Base-by-base conservation (phyloP, 2,329 filamentous ascomycete species). In the Xylariaceae sp. region DNA sequence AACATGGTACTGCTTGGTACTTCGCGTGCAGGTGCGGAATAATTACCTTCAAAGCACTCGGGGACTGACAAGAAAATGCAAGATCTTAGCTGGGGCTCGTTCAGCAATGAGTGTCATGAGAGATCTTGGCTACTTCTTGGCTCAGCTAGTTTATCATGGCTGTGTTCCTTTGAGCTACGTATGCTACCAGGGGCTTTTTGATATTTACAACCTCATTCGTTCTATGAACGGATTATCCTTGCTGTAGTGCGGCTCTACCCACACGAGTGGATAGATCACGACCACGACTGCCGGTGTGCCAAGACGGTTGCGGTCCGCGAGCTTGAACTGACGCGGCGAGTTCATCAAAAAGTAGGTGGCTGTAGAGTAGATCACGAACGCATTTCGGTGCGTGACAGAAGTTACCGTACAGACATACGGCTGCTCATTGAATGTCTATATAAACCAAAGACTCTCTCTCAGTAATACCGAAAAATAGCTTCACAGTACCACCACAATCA, bases 101-200 rank as follows among this genome's bases (percentile, higher is more conserved):
- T n/a, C n/a, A n/a, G n/a, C n/a, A n/a, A n/a, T n/a, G n/a, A n/a
- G n/a, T n/a, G n/a, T n/a, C n/a, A n/a, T n/a, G n/a, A n/a, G n/a
- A n/a, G n/a, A n/a, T n/a, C n/a, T n/a, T n/a, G n/a, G n/a, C n/a
- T n/a, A n/a, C n/a, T n/a, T 33, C 58, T 60, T 60, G 58, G 53
- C 58, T 60, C 49, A 53, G 49, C 53, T 54, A 28, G 16, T 26
- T 28, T 12, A 51, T 37, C n/a, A 60, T 57, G 58, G 58, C 58
- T 60, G 48, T 54, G 58, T 34, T 26, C 19, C 47, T 44, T 40
- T 14, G 23, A 51, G 49, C 39, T 34, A 46, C 50, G 34, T 45
- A 45, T 39, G 19, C 28, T 28, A 29, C 14, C 16, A n/a, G 21
- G n/a, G 12, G 28, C 24, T 28, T 6, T 19, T 7, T 40, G 23